phyloP scores from a whole-genome alignment of 768 basidiomycete genomes.

The Cubamyces sp. region DNA sequence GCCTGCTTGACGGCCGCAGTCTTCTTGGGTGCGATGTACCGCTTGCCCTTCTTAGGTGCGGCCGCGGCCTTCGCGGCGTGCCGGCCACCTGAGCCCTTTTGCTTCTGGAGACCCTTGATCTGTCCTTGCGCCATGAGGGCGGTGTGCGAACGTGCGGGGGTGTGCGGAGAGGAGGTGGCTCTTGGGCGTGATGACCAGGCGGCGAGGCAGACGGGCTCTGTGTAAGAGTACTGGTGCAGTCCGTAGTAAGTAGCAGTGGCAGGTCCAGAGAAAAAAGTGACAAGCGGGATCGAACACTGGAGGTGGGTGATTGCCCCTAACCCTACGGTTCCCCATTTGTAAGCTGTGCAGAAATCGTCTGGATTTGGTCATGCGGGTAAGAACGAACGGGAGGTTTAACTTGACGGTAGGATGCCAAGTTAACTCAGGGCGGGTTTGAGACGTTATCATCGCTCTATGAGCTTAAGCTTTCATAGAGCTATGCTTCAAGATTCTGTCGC shows the following conservation, averaged over 20 bases:
- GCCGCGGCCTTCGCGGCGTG: conserved; percentile 70
- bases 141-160: neutral
- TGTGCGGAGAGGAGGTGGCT: neutral
- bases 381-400: too few species aligned
- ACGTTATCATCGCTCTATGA: too few species aligned
- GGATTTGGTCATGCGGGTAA: neutral
- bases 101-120: conserved; percentile 70
- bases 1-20: conserved; percentile 70
- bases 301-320: conserved; percentile 10
- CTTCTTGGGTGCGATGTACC: conserved; percentile 84
- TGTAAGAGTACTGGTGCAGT: neutral
- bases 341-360: conserved; percentile 11
- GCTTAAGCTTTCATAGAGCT: too few species aligned
- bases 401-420: too few species aligned
- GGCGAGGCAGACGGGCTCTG: neutral
- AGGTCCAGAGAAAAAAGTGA: conserved; percentile 7
- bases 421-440: too few species aligned
- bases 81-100: conserved; percentile 51
- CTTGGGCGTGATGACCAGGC: too few species aligned
- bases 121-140: conserved; percentile 79
- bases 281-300: neutral
- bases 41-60: conserved; percentile 77
- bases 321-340: neutral
- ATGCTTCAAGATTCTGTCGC: too few species aligned
- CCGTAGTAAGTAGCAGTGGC: neutral